phyloP scores from a whole-genome alignment of 805 yeast species.

The Geotrichum ghanense region DNA sequence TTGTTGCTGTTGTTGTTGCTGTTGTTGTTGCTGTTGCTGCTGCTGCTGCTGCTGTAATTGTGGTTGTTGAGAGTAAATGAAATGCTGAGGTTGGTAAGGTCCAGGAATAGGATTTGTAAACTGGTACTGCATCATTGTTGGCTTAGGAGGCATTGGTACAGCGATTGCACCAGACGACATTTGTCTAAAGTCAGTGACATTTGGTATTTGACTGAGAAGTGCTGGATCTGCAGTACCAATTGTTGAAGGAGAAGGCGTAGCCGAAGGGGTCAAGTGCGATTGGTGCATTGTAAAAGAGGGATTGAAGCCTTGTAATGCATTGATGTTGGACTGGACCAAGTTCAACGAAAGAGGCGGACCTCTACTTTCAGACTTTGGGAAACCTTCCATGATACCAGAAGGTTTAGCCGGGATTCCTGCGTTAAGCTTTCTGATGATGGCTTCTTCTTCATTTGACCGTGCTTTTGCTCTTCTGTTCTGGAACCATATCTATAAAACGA shows the following conservation, averaged over 20 bases:
- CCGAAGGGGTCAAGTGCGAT: background rate
- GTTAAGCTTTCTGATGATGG: conserved; percentile 14
- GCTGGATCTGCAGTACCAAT: too few species aligned
- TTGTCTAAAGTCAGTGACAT: too few species aligned
- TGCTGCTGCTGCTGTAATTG: background rate
- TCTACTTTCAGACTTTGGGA: background rate
- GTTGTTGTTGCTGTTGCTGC: background rate
- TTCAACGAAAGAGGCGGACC: background rate
- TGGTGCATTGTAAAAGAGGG: background rate
- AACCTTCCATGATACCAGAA: background rate
- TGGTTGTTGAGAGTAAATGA: background rate
- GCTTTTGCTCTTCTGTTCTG: conserved; percentile 60
- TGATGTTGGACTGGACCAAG: background rate
- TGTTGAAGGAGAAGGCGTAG: background rate
- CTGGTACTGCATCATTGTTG: background rate
- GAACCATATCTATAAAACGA: conserved; percentile 54
- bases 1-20: conserved; percentile 5
- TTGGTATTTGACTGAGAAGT: too few species aligned
- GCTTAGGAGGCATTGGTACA: background rate
- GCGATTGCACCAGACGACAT: too few species aligned
- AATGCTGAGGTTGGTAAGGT: conserved; percentile 1
- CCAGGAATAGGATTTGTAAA: background rate
- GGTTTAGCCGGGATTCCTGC: background rate
- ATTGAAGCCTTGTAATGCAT: background rate
- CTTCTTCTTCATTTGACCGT: conserved; percentile 42